Conservation (phyloP, 768 basidiomycete genomes). For the Boletus sp. region DNA sequence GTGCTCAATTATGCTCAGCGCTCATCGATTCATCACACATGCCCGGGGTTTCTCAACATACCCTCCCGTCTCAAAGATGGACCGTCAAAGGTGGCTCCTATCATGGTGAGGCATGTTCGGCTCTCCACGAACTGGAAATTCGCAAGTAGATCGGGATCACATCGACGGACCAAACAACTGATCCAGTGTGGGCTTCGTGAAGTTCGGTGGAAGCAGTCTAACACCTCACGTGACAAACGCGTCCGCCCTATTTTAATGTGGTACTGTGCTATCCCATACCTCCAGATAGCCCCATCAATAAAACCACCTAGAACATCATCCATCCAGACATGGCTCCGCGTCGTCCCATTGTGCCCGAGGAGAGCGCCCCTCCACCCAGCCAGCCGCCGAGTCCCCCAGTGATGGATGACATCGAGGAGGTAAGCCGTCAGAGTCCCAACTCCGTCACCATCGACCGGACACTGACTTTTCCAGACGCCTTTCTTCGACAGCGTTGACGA, state of each 20-base stretch:
- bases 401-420: slow-evolving; percentile 43
- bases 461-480: slow-evolving; percentile 37
- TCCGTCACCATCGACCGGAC: background rate
- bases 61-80: background rate
- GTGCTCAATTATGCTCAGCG: background rate
- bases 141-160: background rate
- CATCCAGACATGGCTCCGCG: slow-evolving; percentile 26
- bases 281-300: background rate
- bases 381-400: slow-evolving; percentile 22
- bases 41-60: background rate
- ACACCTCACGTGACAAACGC: slow-evolving; percentile 20
- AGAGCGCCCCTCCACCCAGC: slow-evolving; percentile 27
- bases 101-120: background rate
- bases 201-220: slow-evolving; percentile 1
- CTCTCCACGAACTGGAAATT: background rate
- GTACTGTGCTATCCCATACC: background rate
- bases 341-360: slow-evolving; percentile 24
- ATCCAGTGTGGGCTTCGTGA: background rate
- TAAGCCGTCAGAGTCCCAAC: slow-evolving; percentile 7
- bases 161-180: background rate
- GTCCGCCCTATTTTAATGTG: slow-evolving; percentile 14
- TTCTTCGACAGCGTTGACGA: slow-evolving; percentile 83
- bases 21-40: background rate
- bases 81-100: background rate
- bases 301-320: background rate